A percentile compares a stretch with the other conserved stretches of the same genome.
Evolutionary conservation across 2,329 filamentous ascomycete genomes (phyloP).

Genomic region (Clonostachys sp.): DNA sequence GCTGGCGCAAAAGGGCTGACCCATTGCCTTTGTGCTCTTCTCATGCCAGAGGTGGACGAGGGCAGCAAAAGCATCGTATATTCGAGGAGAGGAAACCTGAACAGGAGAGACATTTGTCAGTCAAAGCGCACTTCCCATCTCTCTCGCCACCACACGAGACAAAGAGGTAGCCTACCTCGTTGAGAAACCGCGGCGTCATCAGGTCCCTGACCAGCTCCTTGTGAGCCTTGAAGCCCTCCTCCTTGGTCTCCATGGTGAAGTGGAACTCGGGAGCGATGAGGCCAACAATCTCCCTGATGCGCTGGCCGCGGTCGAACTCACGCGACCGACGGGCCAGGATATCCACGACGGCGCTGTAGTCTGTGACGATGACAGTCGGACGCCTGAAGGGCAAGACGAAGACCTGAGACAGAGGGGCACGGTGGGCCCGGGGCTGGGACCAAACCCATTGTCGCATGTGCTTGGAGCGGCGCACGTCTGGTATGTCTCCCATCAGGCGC

Average conservation of each 20-base stretch:
- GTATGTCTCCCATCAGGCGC: slow-evolving; percentile 33
- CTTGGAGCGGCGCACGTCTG: slow-evolving; percentile 4
- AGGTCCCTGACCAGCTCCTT: slow-evolving; percentile 25
- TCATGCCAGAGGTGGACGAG: slow-evolving; percentile 26
- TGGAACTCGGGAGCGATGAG: slow-evolving; percentile 15
- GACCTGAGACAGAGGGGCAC: slow-evolving; percentile 20
- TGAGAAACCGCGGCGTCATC: slow-evolving; percentile 27
- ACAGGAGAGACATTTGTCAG: not conserved
- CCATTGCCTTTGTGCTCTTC: slow-evolving; percentile 21
- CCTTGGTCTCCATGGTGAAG: slow-evolving; percentile 21
- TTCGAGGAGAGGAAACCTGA: slow-evolving; percentile 19
- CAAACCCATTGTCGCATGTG: not conserved
- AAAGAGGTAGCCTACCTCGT: slow-evolving; percentile 6
- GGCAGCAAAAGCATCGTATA: slow-evolving; percentile 19
- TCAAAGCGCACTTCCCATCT: not conserved
- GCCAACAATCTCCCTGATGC: slow-evolving; percentile 10
- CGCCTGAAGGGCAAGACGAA: slow-evolving; percentile 23
- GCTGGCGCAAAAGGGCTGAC: slow-evolving; percentile 13
- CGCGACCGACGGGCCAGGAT: slow-evolving; percentile 15
- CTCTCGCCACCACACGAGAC: not conserved
- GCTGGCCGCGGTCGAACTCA: slow-evolving; percentile 16
- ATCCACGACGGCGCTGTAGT: slow-evolving; percentile 23
- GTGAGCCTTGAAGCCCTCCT: slow-evolving; percentile 22
- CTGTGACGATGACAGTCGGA: slow-evolving; percentile 22
- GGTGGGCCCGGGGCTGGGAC: slow-evolving; percentile 5